Conservation (phyloP, 2,329 filamentous ascomycete genomes). For the Neofusicoccum sp. region DNA sequence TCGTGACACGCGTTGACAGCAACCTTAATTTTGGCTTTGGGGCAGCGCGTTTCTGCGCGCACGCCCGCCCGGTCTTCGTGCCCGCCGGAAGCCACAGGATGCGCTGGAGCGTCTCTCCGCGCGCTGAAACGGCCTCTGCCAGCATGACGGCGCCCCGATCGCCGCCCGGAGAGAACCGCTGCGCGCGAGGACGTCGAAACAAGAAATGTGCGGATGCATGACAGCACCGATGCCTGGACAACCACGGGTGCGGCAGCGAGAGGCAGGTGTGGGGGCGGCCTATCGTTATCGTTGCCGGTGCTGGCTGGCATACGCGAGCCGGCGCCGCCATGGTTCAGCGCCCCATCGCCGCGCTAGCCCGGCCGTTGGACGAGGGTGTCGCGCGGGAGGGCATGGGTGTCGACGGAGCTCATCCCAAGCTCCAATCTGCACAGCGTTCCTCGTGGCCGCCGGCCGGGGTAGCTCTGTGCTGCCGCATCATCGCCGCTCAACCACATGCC, state of each 20-base stretch:
- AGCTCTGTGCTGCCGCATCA: not conserved
- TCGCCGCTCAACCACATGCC: conserved; percentile 7
- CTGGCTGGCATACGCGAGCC: conserved; percentile 7
- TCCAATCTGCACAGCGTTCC: conserved; percentile 11
- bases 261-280: conserved; percentile 4
- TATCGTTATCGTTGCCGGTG: conserved; percentile 15
- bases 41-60: conserved; percentile 13
- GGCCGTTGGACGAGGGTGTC: conserved; percentile 21
- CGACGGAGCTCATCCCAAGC: conserved; percentile 12
- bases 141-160: not conserved
- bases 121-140: conserved; percentile 3
- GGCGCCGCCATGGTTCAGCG: conserved; percentile 12
- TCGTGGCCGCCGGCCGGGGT: conserved; percentile 17
- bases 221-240: conserved; percentile 10
- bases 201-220: conserved; percentile 18
- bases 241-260: conserved; percentile 7
- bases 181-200: conserved; percentile 7
- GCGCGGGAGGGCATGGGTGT: conserved; percentile 19
- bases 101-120: not conserved
- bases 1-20: conserved; percentile 22
- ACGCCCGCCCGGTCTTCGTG: conserved; percentile 12
- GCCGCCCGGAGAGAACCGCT: conserved; percentile 15
- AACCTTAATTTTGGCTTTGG: conserved; percentile 23
- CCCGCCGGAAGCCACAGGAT: not conserved
- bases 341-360: conserved; percentile 5